Conservation (phyloP, 148 eudicot species). For the Diospyros lotus region DNA sequence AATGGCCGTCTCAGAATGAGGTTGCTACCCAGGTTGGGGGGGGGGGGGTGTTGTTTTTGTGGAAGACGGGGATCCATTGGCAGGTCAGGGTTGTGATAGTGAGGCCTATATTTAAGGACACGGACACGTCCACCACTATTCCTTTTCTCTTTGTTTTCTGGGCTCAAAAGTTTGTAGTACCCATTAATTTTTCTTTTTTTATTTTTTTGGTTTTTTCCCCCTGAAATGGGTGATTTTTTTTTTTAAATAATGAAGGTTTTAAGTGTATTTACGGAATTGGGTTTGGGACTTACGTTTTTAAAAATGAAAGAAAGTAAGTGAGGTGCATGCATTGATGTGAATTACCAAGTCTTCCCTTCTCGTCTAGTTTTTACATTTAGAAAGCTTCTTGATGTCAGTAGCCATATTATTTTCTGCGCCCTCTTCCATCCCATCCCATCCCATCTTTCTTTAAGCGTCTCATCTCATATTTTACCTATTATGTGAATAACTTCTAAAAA, state of each 20-base stretch:
- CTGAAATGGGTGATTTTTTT: background rate
- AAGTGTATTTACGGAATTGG: too few species aligned
- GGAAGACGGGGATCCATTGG: too few species aligned
- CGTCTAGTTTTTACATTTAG: background rate
- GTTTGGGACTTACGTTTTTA: constrained; percentile 11
- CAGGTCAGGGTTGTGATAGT: too few species aligned
- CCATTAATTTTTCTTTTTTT: too few species aligned
- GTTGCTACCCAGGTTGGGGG: too few species aligned
- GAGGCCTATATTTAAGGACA: too few species aligned
- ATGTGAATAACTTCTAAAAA: background rate
- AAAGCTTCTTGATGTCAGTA: background rate
- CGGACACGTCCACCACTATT: background rate
- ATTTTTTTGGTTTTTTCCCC: background rate
- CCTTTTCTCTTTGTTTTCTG: background rate
- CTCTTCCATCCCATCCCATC: background rate
- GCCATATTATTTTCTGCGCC: background rate
- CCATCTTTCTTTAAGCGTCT: background rate
- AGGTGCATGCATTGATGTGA: constrained; percentile 14
- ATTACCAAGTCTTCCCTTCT: background rate
- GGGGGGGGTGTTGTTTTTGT: too few species aligned
- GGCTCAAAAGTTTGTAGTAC: too few species aligned
- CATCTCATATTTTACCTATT: background rate
- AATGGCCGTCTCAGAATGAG: too few species aligned
- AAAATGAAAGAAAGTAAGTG: constrained; percentile 4
- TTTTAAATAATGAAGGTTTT: too few species aligned